Conservation (phyloP, 2,329 filamentous ascomycete species). For the Nothopassalora personata region DNA sequence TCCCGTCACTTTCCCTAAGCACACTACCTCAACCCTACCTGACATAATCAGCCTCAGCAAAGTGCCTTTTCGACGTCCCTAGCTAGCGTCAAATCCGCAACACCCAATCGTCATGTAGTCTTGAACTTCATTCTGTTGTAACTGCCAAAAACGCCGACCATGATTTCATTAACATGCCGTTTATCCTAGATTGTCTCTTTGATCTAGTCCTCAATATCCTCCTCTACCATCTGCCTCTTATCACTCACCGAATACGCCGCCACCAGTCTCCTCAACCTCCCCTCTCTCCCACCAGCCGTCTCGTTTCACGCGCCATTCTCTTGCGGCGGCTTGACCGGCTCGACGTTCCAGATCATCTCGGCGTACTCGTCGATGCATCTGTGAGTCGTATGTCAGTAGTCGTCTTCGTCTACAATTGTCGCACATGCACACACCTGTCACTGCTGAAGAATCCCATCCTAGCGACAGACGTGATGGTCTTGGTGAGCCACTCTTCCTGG, state of each 20-base stretch:
- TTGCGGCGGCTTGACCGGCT: conserved; percentile 55
- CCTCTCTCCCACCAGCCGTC: not conserved
- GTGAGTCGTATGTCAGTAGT: not conserved
- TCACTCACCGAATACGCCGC: not conserved
- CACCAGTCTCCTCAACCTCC: not conserved
- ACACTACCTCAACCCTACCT: no score
- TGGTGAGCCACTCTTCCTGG: conserved; percentile 86
- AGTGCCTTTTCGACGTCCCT: no score
- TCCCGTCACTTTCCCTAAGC: no score
- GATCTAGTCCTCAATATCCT: not conserved
- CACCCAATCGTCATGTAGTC: no score
- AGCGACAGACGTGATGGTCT: conserved; percentile 80
- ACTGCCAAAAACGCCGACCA: not conserved
- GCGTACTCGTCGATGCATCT: conserved; percentile 95
- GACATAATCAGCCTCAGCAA: no score
- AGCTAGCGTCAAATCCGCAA: no score
- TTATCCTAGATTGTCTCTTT: not conserved
- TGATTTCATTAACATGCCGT: not conserved
- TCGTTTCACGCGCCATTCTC: conserved; percentile 4
- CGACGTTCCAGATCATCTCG: conserved; percentile 93
- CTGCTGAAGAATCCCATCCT: conserved; percentile 95
- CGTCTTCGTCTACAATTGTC: not conserved
- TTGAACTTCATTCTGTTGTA: not conserved
- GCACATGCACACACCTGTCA: conserved; percentile 46
- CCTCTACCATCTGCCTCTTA: not conserved